Evolutionary conservation across 805 yeast species (phyloP).

Genomic region (Hermanozyma aechmeae): DNA sequence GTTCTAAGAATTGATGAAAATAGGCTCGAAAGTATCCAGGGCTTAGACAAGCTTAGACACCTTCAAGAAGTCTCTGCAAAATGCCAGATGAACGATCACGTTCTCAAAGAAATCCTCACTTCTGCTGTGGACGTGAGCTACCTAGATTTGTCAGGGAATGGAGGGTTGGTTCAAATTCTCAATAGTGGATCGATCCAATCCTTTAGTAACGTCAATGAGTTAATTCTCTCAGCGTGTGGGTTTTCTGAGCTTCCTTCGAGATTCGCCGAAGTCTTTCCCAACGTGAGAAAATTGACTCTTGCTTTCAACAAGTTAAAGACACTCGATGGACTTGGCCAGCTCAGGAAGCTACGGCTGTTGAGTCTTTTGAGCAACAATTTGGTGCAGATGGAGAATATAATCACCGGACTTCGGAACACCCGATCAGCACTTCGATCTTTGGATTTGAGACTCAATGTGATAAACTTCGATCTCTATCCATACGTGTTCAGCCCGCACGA

Average conservation of each 20-base stretch:
- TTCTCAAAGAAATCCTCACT: slow-evolving; percentile 11
- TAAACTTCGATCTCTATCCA: slow-evolving; percentile 40
- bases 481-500: slow-evolving; percentile 43
- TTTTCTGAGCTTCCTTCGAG: slow-evolving; percentile 27
- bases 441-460: slow-evolving; percentile 42
- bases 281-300: slow-evolving; percentile 37
- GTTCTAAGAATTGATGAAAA: slow-evolving; percentile 40
- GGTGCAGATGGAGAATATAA: slow-evolving; percentile 19
- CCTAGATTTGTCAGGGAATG: slow-evolving; percentile 35
- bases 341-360: slow-evolving; percentile 28
- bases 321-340: slow-evolving; percentile 20
- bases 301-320: slow-evolving; percentile 38
- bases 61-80: slow-evolving; percentile 37
- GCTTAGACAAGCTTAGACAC: slow-evolving; percentile 18
- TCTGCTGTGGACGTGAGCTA: slow-evolving; percentile 17
- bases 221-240: slow-evolving; percentile 41
- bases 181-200: slow-evolving; percentile 7
- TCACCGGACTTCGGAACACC: slow-evolving; percentile 20
- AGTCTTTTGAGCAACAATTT: slow-evolving; percentile 39
- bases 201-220: slow-evolving; percentile 28
- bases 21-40: slow-evolving; percentile 13
- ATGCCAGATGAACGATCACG: slow-evolving; percentile 16
- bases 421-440: slow-evolving; percentile 26
- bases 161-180: slow-evolving; percentile 4
- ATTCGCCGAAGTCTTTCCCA: slow-evolving; percentile 34